Evolutionary conservation across 176 grass and related monocot genomes (phyloP).

Genomic region (Triticum turgidum): DNA sequence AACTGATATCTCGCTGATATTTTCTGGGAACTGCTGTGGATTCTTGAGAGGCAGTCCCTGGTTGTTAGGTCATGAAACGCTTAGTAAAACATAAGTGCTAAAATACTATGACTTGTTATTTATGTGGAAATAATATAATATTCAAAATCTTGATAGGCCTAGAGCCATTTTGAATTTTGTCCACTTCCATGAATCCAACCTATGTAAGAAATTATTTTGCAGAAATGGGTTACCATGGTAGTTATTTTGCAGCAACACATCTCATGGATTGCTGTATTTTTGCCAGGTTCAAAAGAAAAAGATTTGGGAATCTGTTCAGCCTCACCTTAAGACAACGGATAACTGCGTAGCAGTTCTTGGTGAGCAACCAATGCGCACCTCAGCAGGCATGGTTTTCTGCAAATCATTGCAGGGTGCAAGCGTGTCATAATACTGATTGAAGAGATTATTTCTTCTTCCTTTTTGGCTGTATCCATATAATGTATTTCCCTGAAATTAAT

Average conservation of each 20-base stretch:
- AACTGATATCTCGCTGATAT: not conserved
- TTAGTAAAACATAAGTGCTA: not conserved
- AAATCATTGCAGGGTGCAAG: slow-evolving; percentile 74
- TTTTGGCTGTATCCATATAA: slow-evolving; percentile 1
- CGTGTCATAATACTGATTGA: slow-evolving; percentile 63
- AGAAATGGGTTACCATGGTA: not conserved
- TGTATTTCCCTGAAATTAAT: slow-evolving; percentile 19
- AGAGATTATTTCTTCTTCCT: not conserved
- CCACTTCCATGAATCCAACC: not conserved
- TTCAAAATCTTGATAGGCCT: not conserved
- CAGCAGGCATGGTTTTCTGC: slow-evolving; percentile 62
- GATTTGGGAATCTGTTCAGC: slow-evolving; percentile 92
- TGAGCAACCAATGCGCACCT: slow-evolving; percentile 67
- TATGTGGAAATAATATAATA: not conserved
- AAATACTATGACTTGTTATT: not conserved
- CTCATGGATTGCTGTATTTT: slow-evolving; percentile 22
- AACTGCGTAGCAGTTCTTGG: slow-evolving; percentile 57
- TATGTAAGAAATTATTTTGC: not conserved
- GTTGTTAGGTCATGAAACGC: not conserved
- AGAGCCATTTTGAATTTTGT: not conserved
- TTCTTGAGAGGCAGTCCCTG: not conserved
- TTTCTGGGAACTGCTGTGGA: not conserved
- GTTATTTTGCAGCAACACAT: not conserved
- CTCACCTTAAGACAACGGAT: slow-evolving; percentile 77
- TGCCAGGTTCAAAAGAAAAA: slow-evolving; percentile 94